These are phyloP conservation scores for Endotrypanum monterogeii DNA, from an alignment of 208 protist genomes.

Conservation along the genomic window DNA sequence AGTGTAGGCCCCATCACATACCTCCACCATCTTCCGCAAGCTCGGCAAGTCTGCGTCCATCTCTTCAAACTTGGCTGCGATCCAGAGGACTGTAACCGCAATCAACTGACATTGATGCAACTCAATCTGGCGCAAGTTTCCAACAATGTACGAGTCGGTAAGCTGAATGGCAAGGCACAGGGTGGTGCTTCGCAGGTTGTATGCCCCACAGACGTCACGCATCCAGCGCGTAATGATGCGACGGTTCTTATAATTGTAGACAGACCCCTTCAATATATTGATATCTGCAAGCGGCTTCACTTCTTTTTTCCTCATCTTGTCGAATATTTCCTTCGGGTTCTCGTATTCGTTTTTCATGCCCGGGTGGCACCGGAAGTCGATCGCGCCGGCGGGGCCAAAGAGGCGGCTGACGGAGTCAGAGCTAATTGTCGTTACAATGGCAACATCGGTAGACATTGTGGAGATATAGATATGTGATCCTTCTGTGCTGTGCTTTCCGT, in stretches of 20 bases:
- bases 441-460: slow-evolving; percentile 30
- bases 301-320: slow-evolving; percentile 72
- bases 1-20: slow-evolving; percentile 77
- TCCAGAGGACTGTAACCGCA: slow-evolving; percentile 76
- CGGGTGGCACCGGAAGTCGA: slow-evolving; percentile 79
- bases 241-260: slow-evolving; percentile 87
- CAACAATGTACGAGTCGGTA: slow-evolving; percentile 67
- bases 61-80: slow-evolving; percentile 88
- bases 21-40: slow-evolving; percentile 68
- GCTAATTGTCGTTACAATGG: slow-evolving; percentile 68
- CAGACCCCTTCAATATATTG: slow-evolving; percentile 67
- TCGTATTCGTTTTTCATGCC: slow-evolving; percentile 55
- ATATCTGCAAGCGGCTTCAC: slow-evolving; percentile 66
- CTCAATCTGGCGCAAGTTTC: slow-evolving; percentile 56
- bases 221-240: slow-evolving; percentile 83
- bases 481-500: not conserved
- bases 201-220: slow-evolving; percentile 77
- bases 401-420: slow-evolving; percentile 60
- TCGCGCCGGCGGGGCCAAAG: slow-evolving; percentile 62
- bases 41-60: slow-evolving; percentile 68
- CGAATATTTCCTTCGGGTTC: slow-evolving; percentile 60
- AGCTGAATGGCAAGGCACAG: slow-evolving; percentile 87
- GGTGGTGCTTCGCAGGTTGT: slow-evolving; percentile 77
- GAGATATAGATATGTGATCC: not conserved
- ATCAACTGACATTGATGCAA: slow-evolving; percentile 79